phyloP scores from a whole-genome alignment of 768 basidiomycete genomes.

The Lactifluus piperatus region DNA sequence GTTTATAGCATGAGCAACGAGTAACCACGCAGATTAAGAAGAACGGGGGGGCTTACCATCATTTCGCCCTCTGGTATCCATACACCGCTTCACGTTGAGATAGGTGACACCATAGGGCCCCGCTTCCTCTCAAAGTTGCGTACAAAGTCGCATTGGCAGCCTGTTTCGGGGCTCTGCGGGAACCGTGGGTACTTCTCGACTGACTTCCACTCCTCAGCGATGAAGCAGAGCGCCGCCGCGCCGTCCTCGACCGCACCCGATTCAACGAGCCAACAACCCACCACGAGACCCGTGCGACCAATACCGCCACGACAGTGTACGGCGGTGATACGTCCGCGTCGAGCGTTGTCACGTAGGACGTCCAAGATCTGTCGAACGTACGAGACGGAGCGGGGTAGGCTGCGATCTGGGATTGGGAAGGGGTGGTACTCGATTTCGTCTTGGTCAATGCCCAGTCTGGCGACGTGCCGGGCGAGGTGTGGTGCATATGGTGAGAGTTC shows the following conservation, averaged over 20 bases:
- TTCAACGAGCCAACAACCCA: conserved; percentile 73
- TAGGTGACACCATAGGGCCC: neutral
- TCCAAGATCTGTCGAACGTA: conserved; percentile 52
- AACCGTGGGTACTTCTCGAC: conserved; percentile 73
- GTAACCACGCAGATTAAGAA: neutral
- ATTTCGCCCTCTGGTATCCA: neutral
- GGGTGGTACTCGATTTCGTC: conserved; percentile 61
- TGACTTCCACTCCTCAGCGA: conserved; percentile 60
- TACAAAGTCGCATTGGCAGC: conserved; percentile 70
- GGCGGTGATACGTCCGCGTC: conserved; percentile 50
- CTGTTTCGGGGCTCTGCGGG: conserved; percentile 73
- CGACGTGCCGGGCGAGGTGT: conserved; percentile 45
- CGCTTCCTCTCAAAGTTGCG: conserved; percentile 36
- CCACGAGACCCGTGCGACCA: conserved; percentile 53
- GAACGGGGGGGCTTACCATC: neutral
- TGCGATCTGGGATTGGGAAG: conserved; percentile 71
- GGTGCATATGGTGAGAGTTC: conserved; percentile 62
- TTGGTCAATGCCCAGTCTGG: conserved; percentile 46
- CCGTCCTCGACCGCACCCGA: conserved; percentile 53
- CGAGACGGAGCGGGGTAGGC: conserved; percentile 48
- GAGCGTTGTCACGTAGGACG: conserved; percentile 52
- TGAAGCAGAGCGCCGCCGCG: conserved; percentile 52
- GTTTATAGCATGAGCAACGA: neutral
- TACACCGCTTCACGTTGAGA: neutral
- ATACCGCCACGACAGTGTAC: conserved; percentile 79